Base-by-base conservation (phyloP, 2,329 filamentous ascomycete genomes). In the Emmonsia crescens region DNA sequence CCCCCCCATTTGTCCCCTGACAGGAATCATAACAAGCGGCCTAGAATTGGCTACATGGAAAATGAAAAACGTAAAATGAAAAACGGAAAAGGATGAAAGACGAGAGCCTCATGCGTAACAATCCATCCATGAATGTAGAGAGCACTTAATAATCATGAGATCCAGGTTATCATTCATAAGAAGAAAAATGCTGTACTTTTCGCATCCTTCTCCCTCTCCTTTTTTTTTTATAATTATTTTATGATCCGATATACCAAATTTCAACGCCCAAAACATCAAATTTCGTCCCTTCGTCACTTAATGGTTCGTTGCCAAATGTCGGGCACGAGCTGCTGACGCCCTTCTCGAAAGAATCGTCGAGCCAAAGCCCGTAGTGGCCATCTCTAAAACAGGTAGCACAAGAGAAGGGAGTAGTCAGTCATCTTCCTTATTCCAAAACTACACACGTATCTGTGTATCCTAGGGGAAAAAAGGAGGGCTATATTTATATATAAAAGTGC, bases 251-350 rank as follows among this genome's bases (percentile, higher is more conserved):
- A 71, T 89, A 91, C 94, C 94, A 99, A 12, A 97, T 76, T 77
- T 99, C 94, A 1, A 96, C 89, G 1, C 91, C 93, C 38, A 96
- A 72, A 14, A 99, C 84, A 63, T 91, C 89, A 71, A 97, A 99
- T 73, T 96, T 96, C 64, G 87, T 85, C 0, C 93, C 94, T 70
- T 95, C 90, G 61, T 96, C 93, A 69, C 93, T 96, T 59, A 99
- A 78, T 10, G 89, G 87, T 77, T 96, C 92, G 68, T 99, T 99
- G 0, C 91, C 91, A 77, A 97, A 99, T 0, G 94, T 99, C 64
- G 89, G 86, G 72, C 91, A 96, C 3, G 84, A 81, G 49, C 88
- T 86, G 70, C 90, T 96, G 59, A 96, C 85, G 2, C 94, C 94
- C 62, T 87, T 84, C 65, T 93, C 89, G 54, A 97, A 84, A 21